phyloP scores from a whole-genome alignment of 139 green algal species.

The Choricystis sp. region DNA sequence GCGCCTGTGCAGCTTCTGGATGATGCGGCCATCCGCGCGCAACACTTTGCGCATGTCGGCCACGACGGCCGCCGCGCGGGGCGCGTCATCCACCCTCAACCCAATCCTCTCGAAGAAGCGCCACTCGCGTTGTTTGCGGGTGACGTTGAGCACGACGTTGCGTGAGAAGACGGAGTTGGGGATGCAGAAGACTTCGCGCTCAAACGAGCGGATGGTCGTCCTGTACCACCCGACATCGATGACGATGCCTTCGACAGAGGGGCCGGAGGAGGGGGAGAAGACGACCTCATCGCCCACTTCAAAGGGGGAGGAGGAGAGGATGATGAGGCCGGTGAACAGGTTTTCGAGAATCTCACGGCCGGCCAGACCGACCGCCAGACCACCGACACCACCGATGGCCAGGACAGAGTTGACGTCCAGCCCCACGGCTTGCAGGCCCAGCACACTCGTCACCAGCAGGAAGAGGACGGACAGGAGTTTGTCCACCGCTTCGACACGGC shows the following conservation, averaged over 20 bases:
- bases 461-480: conserved; percentile 47
- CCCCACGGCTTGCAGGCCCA: conserved; percentile 45
- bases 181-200: conserved; percentile 51
- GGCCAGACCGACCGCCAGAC: conserved; percentile 79
- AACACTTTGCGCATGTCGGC: conserved; percentile 55
- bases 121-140: conserved; percentile 68
- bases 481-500: conserved; percentile 47
- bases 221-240: conserved; percentile 83
- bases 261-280: conserved; percentile 39
- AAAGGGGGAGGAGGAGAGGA: conserved; percentile 54
- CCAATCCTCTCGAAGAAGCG: conserved; percentile 68
- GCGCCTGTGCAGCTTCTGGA: conserved; percentile 76
- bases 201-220: conserved; percentile 66
- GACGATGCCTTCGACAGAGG: conserved; percentile 73
- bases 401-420: conserved; percentile 67
- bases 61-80: conserved; percentile 18
- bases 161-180: conserved; percentile 67
- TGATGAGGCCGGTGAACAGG: conserved; percentile 82
- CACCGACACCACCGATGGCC: conserved; percentile 81
- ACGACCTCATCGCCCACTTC: conserved; percentile 66
- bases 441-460: conserved; percentile 35
- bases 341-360: conserved; percentile 86
- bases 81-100: conserved; percentile 28
- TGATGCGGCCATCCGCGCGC: conserved; percentile 47
- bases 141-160: conserved; percentile 82